These are phyloP conservation scores for Fusarium guadeloupense DNA, from an alignment of 2,329 filamentous ascomycete species.

Conservation along the genomic window DNA sequence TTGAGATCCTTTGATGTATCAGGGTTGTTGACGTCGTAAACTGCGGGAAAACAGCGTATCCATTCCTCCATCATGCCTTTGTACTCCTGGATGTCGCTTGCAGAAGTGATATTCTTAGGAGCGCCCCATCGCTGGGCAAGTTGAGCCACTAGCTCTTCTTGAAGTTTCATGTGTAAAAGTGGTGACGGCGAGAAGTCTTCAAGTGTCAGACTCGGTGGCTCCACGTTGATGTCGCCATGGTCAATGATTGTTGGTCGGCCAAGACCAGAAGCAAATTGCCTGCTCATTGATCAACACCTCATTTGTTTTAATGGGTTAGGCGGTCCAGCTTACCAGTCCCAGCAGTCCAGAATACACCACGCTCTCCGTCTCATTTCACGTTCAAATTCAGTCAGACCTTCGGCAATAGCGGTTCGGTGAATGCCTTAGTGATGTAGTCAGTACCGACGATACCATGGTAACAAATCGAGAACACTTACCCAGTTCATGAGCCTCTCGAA, in stretches of 20 bases:
- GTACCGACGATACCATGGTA: too few relatives aligned
- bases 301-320: rapidly evolving
- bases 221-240: constrained; percentile 45
- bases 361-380: constrained; percentile 48
- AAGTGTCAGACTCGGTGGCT: constrained; percentile 47
- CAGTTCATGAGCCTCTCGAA: constrained; percentile 49
- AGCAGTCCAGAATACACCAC: constrained; percentile 50
- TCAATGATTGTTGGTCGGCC: constrained; percentile 49
- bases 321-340: constrained; percentile 47
- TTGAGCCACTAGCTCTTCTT: constrained; percentile 46
- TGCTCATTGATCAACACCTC: constrained; percentile 13
- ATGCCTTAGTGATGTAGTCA: constrained; percentile 37
- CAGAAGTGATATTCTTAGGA: constrained; percentile 40
- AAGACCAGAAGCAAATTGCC: constrained; percentile 49
- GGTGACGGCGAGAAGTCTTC: constrained; percentile 48
- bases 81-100: constrained; percentile 46
- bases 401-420: constrained; percentile 41
- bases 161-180: constrained; percentile 49
- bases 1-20: constrained; percentile 53
- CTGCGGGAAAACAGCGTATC: constrained; percentile 52
- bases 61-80: constrained; percentile 51
- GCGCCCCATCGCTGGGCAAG: constrained; percentile 44
- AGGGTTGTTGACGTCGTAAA: constrained; percentile 51
- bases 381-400: constrained; percentile 46
- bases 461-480: constrained; percentile 22